Evolutionary conservation across 169 alveolate species (phyloP), one percentile per base, ranked within the genome.

Genomic region (Perkinsus chesapeaki): DNA sequence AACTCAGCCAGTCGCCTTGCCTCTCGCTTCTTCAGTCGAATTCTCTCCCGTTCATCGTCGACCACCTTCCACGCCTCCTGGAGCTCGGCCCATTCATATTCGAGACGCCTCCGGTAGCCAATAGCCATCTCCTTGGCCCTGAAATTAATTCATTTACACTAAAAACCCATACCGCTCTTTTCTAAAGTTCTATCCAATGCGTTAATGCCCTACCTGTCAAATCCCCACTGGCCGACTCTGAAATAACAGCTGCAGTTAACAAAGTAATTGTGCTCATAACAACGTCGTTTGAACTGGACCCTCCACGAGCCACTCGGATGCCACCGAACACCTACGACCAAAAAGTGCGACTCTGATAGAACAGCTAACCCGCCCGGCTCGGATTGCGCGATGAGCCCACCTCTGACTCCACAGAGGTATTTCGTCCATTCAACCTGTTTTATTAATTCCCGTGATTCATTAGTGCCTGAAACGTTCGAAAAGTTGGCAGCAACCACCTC

Each of bases 221-320:
- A 60, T 34, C 82, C 43, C 94, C 96, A 95, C 82, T 60, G 82
- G 31, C 82, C 82, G 82, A 60, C 82, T 60, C 97, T 95, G 93
- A 96, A 96, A 95, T 96, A 96, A 73, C 97, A 95, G 91, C 93
- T 94, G 94, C 97, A 96, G 60, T 96, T 96, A 82, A 96, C 97
- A 93, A 95, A 96, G 95, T 95, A 96, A 94, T 96, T 96, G 37
- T 95, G 94, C 39, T 96, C 97, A 92, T 95, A 95, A 92, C 96
- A 95, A 60, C 97, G 94, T 93, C 96, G 92, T 39, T 94, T 94
- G 94, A 96, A 96, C 91, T 95, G 96, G 92, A 96, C 97, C 38
- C 94, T 94, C 97, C 97, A 96, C 39, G 96, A 94, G 10, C 97
- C 97, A 47, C 96, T 94, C 90, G 97, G 97, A 94, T 96, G 97